Conservation (phyloP, 345 rosid species). For the Sisymbrium irio region DNA sequence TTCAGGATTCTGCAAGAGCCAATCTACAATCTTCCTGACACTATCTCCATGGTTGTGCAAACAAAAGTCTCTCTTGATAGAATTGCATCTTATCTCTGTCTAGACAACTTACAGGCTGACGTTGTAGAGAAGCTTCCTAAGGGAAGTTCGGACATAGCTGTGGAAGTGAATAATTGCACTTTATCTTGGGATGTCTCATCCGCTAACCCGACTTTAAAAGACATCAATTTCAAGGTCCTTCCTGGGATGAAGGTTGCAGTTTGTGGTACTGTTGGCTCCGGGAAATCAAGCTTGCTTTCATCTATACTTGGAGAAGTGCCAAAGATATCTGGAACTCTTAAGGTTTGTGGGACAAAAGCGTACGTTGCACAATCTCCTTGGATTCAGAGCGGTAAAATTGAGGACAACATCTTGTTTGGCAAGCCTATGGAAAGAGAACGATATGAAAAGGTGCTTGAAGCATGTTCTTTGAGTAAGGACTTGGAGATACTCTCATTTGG, state of each 20-base stretch:
- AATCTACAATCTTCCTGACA: constrained; percentile 57
- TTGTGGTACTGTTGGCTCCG: constrained; percentile 78
- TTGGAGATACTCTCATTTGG: constrained; percentile 70
- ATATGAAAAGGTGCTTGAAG: constrained; percentile 62
- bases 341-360: constrained; percentile 67
- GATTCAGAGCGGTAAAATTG: constrained; percentile 83
- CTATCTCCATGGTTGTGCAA: constrained; percentile 59
- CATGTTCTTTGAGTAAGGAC: constrained; percentile 67
- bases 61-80: constrained; percentile 71
- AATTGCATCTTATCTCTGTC: constrained; percentile 55
- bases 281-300: constrained; percentile 76
- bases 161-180: constrained; percentile 50
- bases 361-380: constrained; percentile 86
- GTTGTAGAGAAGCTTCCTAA: constrained; percentile 46
- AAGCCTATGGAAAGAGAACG: constrained; percentile 60
- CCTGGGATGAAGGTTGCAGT: constrained; percentile 73
- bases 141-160: constrained; percentile 43
- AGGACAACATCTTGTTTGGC: constrained; percentile 83
- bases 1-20: constrained; percentile 68
- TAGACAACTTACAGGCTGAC: constrained; percentile 52
- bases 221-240: constrained; percentile 45
- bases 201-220: constrained; percentile 48
- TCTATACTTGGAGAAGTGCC: constrained; percentile 69
- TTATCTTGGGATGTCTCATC: constrained; percentile 60
- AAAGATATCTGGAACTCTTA: constrained; percentile 57